Evolutionary conservation across 805 yeast genomes (phyloP).

Genomic region (Candida gorgasii): DNA sequence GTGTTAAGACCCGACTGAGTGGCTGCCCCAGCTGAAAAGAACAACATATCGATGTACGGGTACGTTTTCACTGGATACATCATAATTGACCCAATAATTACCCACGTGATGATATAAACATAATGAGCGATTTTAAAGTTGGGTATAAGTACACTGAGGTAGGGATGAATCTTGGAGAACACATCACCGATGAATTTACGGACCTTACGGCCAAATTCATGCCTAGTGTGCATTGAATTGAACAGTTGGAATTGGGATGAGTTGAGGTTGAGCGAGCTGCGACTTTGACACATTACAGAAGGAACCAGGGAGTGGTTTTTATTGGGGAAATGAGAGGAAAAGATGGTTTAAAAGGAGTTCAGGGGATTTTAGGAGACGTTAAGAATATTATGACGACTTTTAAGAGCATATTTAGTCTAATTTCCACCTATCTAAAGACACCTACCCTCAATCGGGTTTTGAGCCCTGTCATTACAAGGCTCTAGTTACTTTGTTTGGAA

Average conservation of each 20-base stretch:
- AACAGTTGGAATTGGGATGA: conserved; percentile 1
- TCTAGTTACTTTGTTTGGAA: background rate
- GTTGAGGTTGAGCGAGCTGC: background rate
- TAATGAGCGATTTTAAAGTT: conserved; percentile 69
- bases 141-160: conserved; percentile 44
- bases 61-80: conserved; percentile 72
- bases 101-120: conserved; percentile 60
- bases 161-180: conserved; percentile 28
- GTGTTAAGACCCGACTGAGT: conserved; percentile 95
- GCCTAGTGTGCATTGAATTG: conserved; percentile 3
- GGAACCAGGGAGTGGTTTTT: background rate
- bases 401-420: too few relatives aligned
- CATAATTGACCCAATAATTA: conserved; percentile 69
- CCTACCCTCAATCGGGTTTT: too few relatives aligned
- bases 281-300: background rate
- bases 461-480: too few relatives aligned
- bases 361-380: background rate
- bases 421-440: too few relatives aligned
- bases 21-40: conserved; percentile 71
- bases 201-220: conserved; percentile 5
- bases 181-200: conserved; percentile 5
- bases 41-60: conserved; percentile 75
- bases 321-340: background rate
- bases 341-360: background rate
- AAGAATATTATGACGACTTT: too few relatives aligned